phyloP scores from a whole-genome alignment of 768 basidiomycete species.

The Trametes punicea region DNA sequence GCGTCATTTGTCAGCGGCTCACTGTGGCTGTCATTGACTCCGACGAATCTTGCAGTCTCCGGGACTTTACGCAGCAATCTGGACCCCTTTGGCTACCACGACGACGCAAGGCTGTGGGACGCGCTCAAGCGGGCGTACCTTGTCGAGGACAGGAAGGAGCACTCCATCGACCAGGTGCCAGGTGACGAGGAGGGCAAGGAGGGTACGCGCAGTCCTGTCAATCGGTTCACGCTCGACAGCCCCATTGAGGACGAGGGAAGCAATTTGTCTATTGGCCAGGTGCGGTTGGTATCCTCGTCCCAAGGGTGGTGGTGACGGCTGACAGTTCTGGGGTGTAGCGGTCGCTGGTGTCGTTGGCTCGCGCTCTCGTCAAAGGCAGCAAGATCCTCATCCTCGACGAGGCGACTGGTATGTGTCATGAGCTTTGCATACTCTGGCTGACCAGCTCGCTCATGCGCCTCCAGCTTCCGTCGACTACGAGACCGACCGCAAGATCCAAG shows the following conservation, averaged over 20 bases:
- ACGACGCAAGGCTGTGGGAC: slow-evolving; percentile 83
- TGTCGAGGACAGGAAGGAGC: slow-evolving; percentile 47
- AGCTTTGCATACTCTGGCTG: neutral
- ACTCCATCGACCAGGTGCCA: slow-evolving; percentile 26
- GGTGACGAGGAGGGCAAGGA: slow-evolving; percentile 36
- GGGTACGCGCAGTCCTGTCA: slow-evolving; percentile 37
- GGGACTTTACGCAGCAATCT: slow-evolving; percentile 84
- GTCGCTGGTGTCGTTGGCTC: slow-evolving; percentile 81
- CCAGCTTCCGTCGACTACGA: slow-evolving; percentile 87
- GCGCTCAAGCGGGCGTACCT: slow-evolving; percentile 83
- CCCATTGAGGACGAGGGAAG: slow-evolving; percentile 83
- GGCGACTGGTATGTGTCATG: slow-evolving; percentile 62
- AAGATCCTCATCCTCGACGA: slow-evolving; percentile 88
- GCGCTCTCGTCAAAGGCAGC: slow-evolving; percentile 84
- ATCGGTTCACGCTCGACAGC: slow-evolving; percentile 79
- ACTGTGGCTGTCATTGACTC: neutral
- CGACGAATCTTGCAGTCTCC: slow-evolving; percentile 46
- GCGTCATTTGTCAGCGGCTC: slow-evolving; percentile 20
- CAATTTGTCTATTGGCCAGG: slow-evolving; percentile 77
- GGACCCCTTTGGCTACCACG: slow-evolving; percentile 81
- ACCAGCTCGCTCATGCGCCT: neutral
- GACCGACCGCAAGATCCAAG: slow-evolving; percentile 88
- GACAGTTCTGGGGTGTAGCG: slow-evolving; percentile 42
- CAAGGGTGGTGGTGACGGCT: neutral
- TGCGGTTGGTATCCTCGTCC: slow-evolving; percentile 21